Evolutionary conservation across 208 protist species (phyloP).

Genomic region (Porcisia deanei): DNA sequence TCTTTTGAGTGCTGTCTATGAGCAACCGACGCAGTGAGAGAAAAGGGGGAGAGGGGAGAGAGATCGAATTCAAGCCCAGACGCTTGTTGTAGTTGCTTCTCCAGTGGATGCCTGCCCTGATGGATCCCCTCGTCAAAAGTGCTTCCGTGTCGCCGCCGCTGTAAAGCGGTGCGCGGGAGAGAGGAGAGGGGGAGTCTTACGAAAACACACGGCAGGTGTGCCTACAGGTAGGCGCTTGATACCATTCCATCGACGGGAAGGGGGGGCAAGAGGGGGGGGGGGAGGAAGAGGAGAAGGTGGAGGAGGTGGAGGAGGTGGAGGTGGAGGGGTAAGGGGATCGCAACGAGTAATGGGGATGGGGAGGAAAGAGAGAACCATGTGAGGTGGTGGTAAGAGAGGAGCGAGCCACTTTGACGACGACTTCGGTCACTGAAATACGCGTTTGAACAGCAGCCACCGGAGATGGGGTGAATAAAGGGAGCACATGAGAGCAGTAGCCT

Average conservation of each 20-base stretch:
- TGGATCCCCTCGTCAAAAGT: neutral
- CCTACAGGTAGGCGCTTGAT: neutral
- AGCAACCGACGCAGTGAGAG: neutral
- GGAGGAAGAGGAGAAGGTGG: too few relatives aligned
- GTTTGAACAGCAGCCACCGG: neutral
- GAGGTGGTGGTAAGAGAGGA: neutral
- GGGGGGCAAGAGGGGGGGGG: neutral
- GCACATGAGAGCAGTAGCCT: neutral
- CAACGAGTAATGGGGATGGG: neutral
- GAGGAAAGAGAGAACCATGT: constrained; percentile 2
- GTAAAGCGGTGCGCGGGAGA: neutral
- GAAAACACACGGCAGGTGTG: neutral
- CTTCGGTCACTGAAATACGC: neutral
- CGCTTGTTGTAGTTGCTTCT: neutral
- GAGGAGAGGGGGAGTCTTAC: neutral
- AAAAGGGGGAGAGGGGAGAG: neutral
- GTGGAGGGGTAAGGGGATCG: too few relatives aligned
- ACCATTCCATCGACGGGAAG: neutral
- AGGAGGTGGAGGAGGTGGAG: neutral
- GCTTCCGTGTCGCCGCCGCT: neutral
- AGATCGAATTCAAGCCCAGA: neutral
- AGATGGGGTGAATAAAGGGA: neutral
- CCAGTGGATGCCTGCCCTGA: neutral
- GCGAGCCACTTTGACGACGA: neutral
- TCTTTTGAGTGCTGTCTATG: neutral